Conservation (phyloP, 2,329 filamentous ascomycete species). For the Acrocalymma vagum region DNA sequence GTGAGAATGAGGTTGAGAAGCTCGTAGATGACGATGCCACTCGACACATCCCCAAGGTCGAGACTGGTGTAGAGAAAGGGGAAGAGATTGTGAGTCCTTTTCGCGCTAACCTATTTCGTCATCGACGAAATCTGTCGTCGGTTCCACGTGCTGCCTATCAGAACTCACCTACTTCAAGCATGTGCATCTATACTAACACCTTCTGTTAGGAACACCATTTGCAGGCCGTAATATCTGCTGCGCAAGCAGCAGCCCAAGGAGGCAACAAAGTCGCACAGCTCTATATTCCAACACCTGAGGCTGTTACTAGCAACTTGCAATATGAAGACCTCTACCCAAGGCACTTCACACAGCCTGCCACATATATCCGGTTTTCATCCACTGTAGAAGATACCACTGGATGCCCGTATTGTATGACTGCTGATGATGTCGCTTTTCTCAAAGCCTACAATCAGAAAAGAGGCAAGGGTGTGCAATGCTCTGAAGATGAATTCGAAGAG, state of each 20-base stretch:
- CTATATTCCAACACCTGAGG: constrained; percentile 74
- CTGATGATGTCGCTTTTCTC: constrained; percentile 87
- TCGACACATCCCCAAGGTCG: constrained; percentile 82
- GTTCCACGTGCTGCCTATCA: constrained; percentile 3
- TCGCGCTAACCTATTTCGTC: constrained; percentile 39
- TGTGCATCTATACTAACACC: constrained; percentile 24
- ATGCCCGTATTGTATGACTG: constrained; percentile 92
- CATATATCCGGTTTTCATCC: constrained; percentile 97
- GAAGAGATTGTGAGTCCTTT: constrained; percentile 88
- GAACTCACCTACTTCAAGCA: constrained; percentile 20
- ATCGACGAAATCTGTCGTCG: constrained; percentile 10
- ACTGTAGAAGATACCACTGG: constrained; percentile 96
- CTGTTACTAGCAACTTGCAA: constrained; percentile 70
- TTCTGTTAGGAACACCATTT: constrained; percentile 87
- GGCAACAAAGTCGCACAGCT: constrained; percentile 69
- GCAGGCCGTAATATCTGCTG: constrained; percentile 79
- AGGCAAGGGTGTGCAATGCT: constrained; percentile 69
- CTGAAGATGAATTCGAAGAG: constrained; percentile 91
- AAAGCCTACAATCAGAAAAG: constrained; percentile 83
- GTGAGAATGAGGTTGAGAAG: constrained; percentile 89
- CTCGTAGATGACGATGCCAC: constrained; percentile 85
- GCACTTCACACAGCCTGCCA: constrained; percentile 82
- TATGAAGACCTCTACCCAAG: constrained; percentile 90
- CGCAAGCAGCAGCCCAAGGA: constrained; percentile 63
- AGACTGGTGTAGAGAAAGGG: constrained; percentile 94